These are phyloP conservation scores for Trichoderma virens DNA, from an alignment of 495 filamentous ascomycete species.

Conservation along the genomic window DNA sequence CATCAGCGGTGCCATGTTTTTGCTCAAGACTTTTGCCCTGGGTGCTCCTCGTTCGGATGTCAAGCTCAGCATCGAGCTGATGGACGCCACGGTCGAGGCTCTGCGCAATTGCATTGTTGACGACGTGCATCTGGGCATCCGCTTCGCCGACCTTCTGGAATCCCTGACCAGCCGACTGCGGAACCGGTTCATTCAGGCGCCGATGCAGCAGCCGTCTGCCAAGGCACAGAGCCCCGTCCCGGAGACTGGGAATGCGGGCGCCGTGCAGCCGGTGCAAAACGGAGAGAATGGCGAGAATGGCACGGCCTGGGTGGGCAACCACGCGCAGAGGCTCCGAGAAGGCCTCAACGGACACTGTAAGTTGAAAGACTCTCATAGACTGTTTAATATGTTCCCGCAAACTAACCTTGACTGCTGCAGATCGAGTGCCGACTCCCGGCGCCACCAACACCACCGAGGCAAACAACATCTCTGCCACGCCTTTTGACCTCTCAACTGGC, in stretches of 20 bases:
- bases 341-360: constrained; percentile 24
- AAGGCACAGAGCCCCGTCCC: constrained; percentile 32
- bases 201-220: constrained; percentile 21
- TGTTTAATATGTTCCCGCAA: not conserved
- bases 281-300: constrained; percentile 14
- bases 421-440: constrained; percentile 12
- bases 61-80: constrained; percentile 66
- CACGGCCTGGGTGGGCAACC: constrained; percentile 24
- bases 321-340: constrained; percentile 20
- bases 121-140: constrained; percentile 90
- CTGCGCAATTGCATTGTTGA: constrained; percentile 83
- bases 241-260: constrained; percentile 18
- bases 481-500: constrained; percentile 41
- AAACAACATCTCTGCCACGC: constrained; percentile 44
- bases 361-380: constrained; percentile 7
- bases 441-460: not conserved
- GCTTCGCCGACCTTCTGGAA: constrained; percentile 88
- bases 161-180: constrained; percentile 67
- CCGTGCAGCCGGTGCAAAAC: constrained; percentile 13
- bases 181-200: constrained; percentile 62
- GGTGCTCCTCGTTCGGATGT: constrained; percentile 88
- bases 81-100: constrained; percentile 72
- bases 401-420: not conserved
- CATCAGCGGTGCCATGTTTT: constrained; percentile 88
- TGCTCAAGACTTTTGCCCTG: constrained; percentile 87